Conservation (phyloP, 768 basidiomycete species). For the Trametes elegans region DNA sequence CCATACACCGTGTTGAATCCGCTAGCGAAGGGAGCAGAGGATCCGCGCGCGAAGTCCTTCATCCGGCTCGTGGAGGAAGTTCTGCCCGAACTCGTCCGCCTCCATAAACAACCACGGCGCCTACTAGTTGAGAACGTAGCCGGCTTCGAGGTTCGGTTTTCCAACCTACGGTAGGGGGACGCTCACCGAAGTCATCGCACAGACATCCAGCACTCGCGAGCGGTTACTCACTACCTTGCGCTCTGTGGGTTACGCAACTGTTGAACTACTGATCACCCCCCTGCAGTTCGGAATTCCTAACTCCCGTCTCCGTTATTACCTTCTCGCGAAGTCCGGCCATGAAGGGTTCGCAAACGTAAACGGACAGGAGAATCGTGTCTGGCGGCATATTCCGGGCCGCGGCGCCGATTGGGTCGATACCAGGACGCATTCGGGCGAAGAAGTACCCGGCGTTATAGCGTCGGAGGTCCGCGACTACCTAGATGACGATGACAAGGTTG, state of each 20-base stretch:
- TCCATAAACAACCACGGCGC: slow-evolving; percentile 48
- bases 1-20: slow-evolving; percentile 82
- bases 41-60: slow-evolving; percentile 77
- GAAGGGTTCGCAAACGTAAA: slow-evolving; percentile 35
- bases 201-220: slow-evolving; percentile 66
- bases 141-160: slow-evolving; percentile 65
- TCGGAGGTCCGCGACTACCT: slow-evolving; percentile 40
- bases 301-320: slow-evolving; percentile 77
- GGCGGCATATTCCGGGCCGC: slow-evolving; percentile 52
- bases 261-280: slow-evolving; percentile 70
- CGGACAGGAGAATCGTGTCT: slow-evolving; percentile 30
- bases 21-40: slow-evolving; percentile 62
- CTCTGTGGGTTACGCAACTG: slow-evolving; percentile 51
- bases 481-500: slow-evolving; percentile 28
- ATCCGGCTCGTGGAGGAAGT: slow-evolving; percentile 64
- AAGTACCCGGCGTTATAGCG: slow-evolving; percentile 11
- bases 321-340: slow-evolving; percentile 58
- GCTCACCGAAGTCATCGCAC: slow-evolving; percentile 10
- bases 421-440: slow-evolving; percentile 25
- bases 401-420: slow-evolving; percentile 44
- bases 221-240: slow-evolving; percentile 52
- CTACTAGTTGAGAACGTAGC: slow-evolving; percentile 80
- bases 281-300: slow-evolving; percentile 81
- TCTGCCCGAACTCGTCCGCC: slow-evolving; percentile 53
- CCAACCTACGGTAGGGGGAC: not conserved